These are phyloP conservation scores for Gossypium davidsonii DNA, from an alignment of 441 rosid genomes.

Conservation along the genomic window DNA sequence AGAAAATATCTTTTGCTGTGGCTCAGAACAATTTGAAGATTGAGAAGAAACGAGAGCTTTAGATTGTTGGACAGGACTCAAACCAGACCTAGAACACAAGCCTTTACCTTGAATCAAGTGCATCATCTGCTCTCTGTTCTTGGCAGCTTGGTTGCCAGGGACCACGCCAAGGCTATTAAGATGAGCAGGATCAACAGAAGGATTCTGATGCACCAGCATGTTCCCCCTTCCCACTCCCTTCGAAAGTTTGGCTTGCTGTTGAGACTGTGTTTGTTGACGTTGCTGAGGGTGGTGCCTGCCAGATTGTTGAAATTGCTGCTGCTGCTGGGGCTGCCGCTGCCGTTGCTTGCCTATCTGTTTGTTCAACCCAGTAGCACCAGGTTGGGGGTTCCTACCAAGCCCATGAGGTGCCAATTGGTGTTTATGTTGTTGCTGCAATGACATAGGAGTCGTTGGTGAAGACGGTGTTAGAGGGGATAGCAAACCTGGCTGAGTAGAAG, in stretches of 20 bases:
- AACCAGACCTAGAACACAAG: constrained; percentile 47
- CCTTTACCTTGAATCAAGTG: constrained; percentile 61
- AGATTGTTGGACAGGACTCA: constrained; percentile 49
- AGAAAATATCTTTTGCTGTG: constrained; percentile 48
- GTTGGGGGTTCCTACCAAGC: constrained; percentile 50
- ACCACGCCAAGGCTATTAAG: constrained; percentile 56
- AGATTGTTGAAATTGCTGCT: constrained; percentile 84
- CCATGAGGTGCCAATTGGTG: constrained; percentile 61
- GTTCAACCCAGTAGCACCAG: constrained; percentile 46
- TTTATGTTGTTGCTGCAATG: constrained; percentile 63
- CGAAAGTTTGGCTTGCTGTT: constrained; percentile 60
- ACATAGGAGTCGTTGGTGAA: constrained; percentile 52
- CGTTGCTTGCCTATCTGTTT: constrained; percentile 86
- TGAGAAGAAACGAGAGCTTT: constrained; percentile 54
- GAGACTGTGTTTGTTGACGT: constrained; percentile 48
- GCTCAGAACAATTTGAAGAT: constrained; percentile 52
- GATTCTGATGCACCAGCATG: constrained; percentile 54
- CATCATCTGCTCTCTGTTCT: constrained; percentile 64
- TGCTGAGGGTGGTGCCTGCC: constrained; percentile 86
- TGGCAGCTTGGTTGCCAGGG: constrained; percentile 54
- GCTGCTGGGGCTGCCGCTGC: constrained; percentile 39
- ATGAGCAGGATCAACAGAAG: constrained; percentile 56
- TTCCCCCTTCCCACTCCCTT: constrained; percentile 88
- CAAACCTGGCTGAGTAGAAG: constrained; percentile 53
- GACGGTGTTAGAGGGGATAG: constrained; percentile 45